A percentile compares a stretch with the other conserved stretches of the same genome.
Evolutionary conservation across 2,329 filamentous ascomycete genomes (phyloP).

Genomic region (Magnaporthales sp.): DNA sequence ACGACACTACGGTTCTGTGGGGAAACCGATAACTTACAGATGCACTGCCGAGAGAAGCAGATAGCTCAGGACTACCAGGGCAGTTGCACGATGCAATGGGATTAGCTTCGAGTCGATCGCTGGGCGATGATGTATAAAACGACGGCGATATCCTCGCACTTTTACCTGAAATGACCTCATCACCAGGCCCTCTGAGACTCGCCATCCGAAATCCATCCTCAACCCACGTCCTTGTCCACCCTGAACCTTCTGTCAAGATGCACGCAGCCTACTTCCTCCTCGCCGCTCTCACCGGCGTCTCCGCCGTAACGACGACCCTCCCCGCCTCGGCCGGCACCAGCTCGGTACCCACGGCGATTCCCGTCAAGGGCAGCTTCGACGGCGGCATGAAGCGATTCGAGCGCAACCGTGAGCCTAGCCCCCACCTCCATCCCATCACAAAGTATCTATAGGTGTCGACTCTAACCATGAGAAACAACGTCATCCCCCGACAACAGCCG

Average conservation of each 20-base stretch:
- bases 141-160: neutral
- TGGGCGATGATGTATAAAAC: neutral
- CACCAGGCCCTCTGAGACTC: neutral
- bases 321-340: slow-evolving; percentile 5
- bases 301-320: slow-evolving; percentile 6
- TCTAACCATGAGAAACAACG: neutral
- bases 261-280: slow-evolving; percentile 3
- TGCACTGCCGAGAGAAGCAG: neutral
- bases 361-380: slow-evolving; percentile 6
- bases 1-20: neutral
- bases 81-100: neutral
- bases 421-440: neutral
- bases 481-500: neutral
- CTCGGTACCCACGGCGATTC: slow-evolving; percentile 6
- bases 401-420: slow-evolving; percentile 4
- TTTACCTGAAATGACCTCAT: neutral
- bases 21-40: neutral
- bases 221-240: neutral
- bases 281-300: slow-evolving; percentile 4
- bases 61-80: too few species aligned
- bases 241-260: slow-evolving; percentile 1
- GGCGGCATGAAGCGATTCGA: slow-evolving; percentile 7
- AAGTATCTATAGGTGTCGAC: neutral
- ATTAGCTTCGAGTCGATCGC: neutral
- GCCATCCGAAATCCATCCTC: neutral